These are phyloP conservation scores for Lactifluus piperatus DNA, from an alignment of 768 basidiomycete species.

Conservation along the genomic window DNA sequence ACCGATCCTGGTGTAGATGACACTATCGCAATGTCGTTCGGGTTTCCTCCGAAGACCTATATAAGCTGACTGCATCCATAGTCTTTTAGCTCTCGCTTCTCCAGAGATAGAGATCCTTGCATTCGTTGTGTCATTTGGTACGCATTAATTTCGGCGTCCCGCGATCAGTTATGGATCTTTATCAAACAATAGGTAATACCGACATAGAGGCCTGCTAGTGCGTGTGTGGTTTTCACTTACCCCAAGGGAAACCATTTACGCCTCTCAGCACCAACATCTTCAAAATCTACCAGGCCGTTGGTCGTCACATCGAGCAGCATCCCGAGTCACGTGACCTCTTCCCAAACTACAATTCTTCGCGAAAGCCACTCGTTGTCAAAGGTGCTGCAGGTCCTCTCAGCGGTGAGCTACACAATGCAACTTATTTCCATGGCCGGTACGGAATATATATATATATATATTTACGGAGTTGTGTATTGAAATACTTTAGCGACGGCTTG, in stretches of 20 bases:
- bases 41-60: not conserved
- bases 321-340: conserved; percentile 51
- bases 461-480: not conserved
- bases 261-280: conserved; percentile 55
- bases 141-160: conserved; percentile 19
- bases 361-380: conserved; percentile 52
- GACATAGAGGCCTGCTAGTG: conserved; percentile 54
- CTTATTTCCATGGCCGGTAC: conserved; percentile 79
- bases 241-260: not conserved
- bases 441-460: conserved; percentile 17
- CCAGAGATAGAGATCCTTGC: conserved; percentile 78
- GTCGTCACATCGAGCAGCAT: conserved; percentile 44
- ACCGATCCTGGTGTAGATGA: conserved; percentile 88
- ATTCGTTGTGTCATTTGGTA: conserved; percentile 70
- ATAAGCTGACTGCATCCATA: conserved; percentile 24
- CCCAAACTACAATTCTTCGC: conserved; percentile 43
- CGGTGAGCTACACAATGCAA: conserved; percentile 65
- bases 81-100: conserved; percentile 69
- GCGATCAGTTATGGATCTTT: not conserved
- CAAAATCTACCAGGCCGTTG: conserved; percentile 64
- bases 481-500: conserved; percentile 52
- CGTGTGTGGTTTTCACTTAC: conserved; percentile 25
- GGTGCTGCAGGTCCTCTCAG: conserved; percentile 61
- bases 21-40: conserved; percentile 57
- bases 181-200: conserved; percentile 52